phyloP scores from a whole-genome alignment of 352 stramenopile genomes.

The Pythium diclinum region DNA sequence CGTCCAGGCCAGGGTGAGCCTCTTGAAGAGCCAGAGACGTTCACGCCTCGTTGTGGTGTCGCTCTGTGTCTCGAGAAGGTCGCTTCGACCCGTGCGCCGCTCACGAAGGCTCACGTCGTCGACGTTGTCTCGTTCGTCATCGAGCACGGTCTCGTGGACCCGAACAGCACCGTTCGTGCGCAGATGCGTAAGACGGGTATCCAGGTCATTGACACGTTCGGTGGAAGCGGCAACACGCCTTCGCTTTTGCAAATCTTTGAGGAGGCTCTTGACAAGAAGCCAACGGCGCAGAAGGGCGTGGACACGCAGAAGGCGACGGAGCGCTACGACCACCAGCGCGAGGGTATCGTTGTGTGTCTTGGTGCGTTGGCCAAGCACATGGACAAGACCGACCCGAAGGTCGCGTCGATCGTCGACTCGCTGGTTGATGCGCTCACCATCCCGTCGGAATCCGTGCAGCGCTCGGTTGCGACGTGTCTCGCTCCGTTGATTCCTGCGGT shows the following conservation, averaged over 20 bases:
- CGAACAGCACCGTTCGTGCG: conserved; percentile 63
- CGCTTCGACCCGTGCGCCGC: conserved; percentile 33
- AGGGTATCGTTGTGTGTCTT: conserved; percentile 89
- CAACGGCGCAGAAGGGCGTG: conserved; percentile 42
- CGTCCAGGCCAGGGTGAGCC: conserved; percentile 48
- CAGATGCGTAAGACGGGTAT: conserved; percentile 87
- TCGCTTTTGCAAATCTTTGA: conserved; percentile 75
- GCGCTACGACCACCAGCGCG: conserved; percentile 86
- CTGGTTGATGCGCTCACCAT: conserved; percentile 88
- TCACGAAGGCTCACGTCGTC: conserved; percentile 63
- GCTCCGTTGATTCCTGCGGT: conserved; percentile 84
- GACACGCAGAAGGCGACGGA: conserved; percentile 37
- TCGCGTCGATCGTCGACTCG: conserved; percentile 83
- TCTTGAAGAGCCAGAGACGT: conserved; percentile 53
- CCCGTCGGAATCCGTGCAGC: conserved; percentile 92
- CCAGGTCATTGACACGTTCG: conserved; percentile 68
- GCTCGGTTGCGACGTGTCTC: conserved; percentile 89
- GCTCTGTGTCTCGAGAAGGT: conserved; percentile 76
- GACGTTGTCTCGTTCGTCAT: conserved; percentile 78
- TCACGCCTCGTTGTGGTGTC: conserved; percentile 70
- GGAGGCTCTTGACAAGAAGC: conserved; percentile 62
- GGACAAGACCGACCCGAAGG: conserved; percentile 84
- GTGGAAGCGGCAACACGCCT: conserved; percentile 59
- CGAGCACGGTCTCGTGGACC: conserved; percentile 68
- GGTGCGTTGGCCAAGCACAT: conserved; percentile 90